A percentile compares a stretch with the other conserved stretches of the same genome.
These are phyloP conservation scores for Claviceps sorghi DNA, from an alignment of 2,329 filamentous ascomycete genomes.

Conservation along the genomic window DNA sequence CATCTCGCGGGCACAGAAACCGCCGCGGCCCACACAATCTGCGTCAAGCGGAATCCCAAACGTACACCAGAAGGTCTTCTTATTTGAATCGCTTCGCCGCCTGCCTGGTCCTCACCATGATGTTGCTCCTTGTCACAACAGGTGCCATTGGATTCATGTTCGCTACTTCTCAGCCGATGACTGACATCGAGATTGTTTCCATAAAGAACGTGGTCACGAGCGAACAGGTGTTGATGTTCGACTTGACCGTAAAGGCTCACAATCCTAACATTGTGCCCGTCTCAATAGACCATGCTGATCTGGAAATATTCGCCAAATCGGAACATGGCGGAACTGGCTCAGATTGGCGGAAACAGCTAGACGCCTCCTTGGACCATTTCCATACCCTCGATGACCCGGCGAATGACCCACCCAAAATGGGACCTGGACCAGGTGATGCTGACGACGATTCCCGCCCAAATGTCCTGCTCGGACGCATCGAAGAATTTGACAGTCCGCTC, in stretches of 20 bases:
- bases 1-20: constrained; percentile 40
- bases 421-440: constrained; percentile 30
- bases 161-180: constrained; percentile 76
- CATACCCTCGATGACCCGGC: constrained; percentile 17
- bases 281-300: constrained; percentile 69
- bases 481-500: constrained; percentile 73
- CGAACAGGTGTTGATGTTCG: constrained; percentile 89
- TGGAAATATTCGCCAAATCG: constrained; percentile 91
- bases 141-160: constrained; percentile 80
- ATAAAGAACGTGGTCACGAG: constrained; percentile 86
- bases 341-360: constrained; percentile 38
- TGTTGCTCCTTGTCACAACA: constrained; percentile 69
- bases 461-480: constrained; percentile 82
- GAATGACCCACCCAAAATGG: constrained; percentile 27
- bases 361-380: constrained; percentile 12
- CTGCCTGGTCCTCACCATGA: constrained; percentile 68
- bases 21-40: constrained; percentile 41
- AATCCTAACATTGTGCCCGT: constrained; percentile 91
- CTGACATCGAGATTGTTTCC: constrained; percentile 60
- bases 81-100: constrained; percentile 65
- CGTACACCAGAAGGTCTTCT: constrained; percentile 47
- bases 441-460: constrained; percentile 53
- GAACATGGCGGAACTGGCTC: constrained; percentile 63
- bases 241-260: constrained; percentile 71
- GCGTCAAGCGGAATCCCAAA: constrained; percentile 60